These are phyloP conservation scores for Alternaria triticina DNA, from an alignment of 2,329 filamentous ascomycete species.

Conservation along the genomic window DNA sequence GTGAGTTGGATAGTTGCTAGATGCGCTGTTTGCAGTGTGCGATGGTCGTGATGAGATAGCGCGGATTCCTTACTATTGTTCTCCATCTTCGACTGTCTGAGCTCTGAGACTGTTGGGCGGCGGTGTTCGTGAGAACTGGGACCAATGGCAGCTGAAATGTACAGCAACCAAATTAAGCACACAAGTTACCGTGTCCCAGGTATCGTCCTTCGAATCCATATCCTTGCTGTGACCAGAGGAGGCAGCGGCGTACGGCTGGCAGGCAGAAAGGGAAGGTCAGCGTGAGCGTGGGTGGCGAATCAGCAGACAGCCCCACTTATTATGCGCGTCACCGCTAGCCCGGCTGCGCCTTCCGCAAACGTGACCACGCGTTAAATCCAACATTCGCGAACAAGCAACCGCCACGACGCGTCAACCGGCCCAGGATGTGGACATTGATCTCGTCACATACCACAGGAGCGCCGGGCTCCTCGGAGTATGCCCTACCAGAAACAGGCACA, in stretches of 20 bases:
- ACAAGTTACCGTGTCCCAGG: not conserved
- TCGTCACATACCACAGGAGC: not conserved
- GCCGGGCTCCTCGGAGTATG: not conserved
- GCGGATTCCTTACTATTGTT: constrained; percentile 46
- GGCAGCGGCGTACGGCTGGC: not conserved
- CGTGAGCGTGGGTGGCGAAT: not conserved
- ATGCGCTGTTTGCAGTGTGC: constrained; percentile 18
- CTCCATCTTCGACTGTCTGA: constrained; percentile 21
- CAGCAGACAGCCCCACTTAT: constrained; percentile 2
- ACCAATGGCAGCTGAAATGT: not conserved
- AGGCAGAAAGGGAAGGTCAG: not conserved
- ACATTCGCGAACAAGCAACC: not conserved
- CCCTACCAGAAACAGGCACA: constrained; percentile 6
- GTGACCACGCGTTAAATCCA: constrained; percentile 24
- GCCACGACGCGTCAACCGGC: constrained; percentile 25
- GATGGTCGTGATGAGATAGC: constrained; percentile 16
- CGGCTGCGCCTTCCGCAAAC: not conserved
- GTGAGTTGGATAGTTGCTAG: not conserved
- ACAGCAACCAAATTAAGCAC: not conserved
- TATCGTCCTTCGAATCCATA: not conserved
- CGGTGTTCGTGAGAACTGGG: not conserved
- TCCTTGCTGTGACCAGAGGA: not conserved
- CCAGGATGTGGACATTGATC: constrained; percentile 26
- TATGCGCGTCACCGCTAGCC: constrained; percentile 21
- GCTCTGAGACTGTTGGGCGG: constrained; percentile 21